Evolutionary conservation across 225 moss, liverwort and hornwort genomes (phyloP), one percentile per base, ranked within the genome.

Genomic region (Physcomitrium patens): DNA sequence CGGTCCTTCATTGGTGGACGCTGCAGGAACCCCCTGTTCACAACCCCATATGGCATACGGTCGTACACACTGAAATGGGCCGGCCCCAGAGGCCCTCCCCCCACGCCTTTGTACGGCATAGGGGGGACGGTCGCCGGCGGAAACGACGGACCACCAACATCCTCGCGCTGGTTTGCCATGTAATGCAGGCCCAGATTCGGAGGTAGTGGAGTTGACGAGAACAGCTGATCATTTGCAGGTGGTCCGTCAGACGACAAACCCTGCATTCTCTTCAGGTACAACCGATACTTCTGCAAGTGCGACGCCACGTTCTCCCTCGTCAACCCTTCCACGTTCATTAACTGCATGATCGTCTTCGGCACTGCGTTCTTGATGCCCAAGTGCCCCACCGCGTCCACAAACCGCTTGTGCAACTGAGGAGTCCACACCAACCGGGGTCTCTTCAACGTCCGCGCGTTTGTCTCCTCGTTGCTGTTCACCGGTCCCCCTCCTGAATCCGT

Each of bases 401-500:
- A 92, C 10, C 95, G 84, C 65, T 95, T 95, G 74, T 95, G 95
- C 69, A 95, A 64, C 82, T 95, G 95, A 9, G 95, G 95, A n/a
- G 95, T 95, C 95, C 95, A 95, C 62, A 95, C 95, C 47, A 95
- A 80, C 0, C 95, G 81, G 0, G 95, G 99, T 27, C 99, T 82
- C 69, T 99, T 99, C 28, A 99, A 56, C 6, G 99, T 99, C 61
- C 99, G 84, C 0, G 99, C 95, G 18, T 89, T 91, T 31, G 87
- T 77, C 70, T 90, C 90, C 73, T 90, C 90, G 64, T 83, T 87
- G 47, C 89, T 95, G 53, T 93, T 94, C 48, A 91, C 99, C 0
- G 91, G 95, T n/a, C 93, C 90, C 57, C 94, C 99, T 15, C 83
- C 99, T 2, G 99, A 99, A 78, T 95, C 99, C 3, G 90, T 95